Base-by-base conservation (phyloP, 2,329 filamentous ascomycete genomes). In the Ustulina deusta region DNA sequence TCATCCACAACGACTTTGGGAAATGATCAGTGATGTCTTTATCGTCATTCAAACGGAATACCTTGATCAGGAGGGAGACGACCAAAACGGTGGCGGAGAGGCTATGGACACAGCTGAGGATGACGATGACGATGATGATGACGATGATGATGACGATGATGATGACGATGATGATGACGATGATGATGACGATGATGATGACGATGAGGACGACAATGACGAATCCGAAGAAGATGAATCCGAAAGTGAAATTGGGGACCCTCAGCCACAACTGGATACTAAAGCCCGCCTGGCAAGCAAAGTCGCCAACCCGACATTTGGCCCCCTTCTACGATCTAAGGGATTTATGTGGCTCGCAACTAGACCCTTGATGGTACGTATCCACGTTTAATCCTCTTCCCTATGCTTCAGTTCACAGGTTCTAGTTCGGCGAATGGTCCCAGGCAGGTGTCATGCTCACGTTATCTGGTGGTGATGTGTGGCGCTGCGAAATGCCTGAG, bases 401-500 rank as follows among this genome's bases (percentile, higher is more conserved):
- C 20, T 17, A 27, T 59, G 38, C 13, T 22, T 5, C 27, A 4
- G 20, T 64, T 73, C 62, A 74, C 48, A 17, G 2, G 29, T 42
- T 46, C n/a, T 59, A 83, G 67, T 82, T 81, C 66, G 88, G 88
- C 52, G 86, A 88, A 51, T 90, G 88, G 88, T 89, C 86, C 0
- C 88, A 89, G 63, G 88, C 88, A 0, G 88, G 89, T 1, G 87
- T 86, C 13, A 90, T 90, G 85, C 81, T 91, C 29, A 90, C 87
- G 0, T 76, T 90, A 58, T 82, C 82, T 0, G 87, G 86, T 11
- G 87, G 87, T 1, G 82, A 82, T 0, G 76, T 80, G 0, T 87
- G 90, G 85, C 91, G 91, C 76, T 87, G 86, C 68, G 87, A 87
- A 7, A 77, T 91, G 0, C 81, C 84, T 0, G 83, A 86, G 2